Evolutionary conservation across 257 asterid species (phyloP).

Genomic region (Ehretia macrophylla): DNA sequence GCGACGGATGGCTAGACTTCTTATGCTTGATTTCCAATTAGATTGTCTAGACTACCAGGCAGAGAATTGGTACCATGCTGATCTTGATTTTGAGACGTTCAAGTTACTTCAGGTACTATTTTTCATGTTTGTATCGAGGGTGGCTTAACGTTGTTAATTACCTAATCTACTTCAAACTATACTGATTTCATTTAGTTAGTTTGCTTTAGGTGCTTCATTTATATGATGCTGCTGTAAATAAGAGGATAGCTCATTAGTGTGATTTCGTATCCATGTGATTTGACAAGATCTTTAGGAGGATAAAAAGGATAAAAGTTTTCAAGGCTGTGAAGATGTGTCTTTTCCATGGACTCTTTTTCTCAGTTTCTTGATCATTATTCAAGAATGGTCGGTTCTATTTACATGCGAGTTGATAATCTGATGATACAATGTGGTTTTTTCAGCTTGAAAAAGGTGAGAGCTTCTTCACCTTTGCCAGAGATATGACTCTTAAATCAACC

Average conservation of each 20-base stretch:
- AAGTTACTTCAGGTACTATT: constrained; percentile 75
- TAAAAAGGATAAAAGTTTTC: too few species aligned
- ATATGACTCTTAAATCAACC: constrained; percentile 83
- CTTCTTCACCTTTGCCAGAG: constrained; percentile 90
- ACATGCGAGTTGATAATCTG: neutral
- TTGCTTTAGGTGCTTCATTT: neutral
- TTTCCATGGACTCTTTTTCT: neutral
- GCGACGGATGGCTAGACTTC: constrained; percentile 84
- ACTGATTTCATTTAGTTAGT: neutral
- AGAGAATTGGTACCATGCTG: constrained; percentile 95
- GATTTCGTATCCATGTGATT: too few species aligned
- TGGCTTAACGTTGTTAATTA: neutral
- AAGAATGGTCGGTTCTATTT: too few species aligned
- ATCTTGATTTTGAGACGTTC: constrained; percentile 94
- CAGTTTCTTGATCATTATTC: neutral
- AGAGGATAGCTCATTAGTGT: neutral
- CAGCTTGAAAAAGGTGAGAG: constrained; percentile 97
- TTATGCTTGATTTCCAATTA: constrained; percentile 78
- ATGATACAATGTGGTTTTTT: constrained; percentile 10
- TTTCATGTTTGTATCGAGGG: neutral
- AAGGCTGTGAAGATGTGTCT: too few species aligned
- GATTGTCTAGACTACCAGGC: constrained; percentile 89
- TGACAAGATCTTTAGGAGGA: too few species aligned
- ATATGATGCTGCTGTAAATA: neutral
- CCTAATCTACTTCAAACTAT: neutral